Conservation (phyloP, 2,329 filamentous ascomycete genomes). For the Aspergillus flavus region DNA sequence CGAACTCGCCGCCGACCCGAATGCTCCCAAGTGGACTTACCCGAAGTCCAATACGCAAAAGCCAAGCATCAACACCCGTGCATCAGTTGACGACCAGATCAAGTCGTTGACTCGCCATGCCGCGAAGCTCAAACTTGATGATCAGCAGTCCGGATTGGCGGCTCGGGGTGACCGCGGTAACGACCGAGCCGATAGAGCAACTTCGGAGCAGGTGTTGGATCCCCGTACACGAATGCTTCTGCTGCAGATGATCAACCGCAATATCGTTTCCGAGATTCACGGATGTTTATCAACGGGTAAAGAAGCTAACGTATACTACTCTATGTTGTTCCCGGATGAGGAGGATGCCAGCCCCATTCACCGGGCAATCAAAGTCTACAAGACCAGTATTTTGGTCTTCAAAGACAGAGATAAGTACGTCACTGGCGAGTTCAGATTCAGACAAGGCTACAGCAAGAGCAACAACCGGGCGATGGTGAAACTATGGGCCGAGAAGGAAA, state of each 20-base stretch:
- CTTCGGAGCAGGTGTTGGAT: conserved; percentile 91
- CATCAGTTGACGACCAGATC: conserved; percentile 84
- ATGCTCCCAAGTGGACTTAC: conserved; percentile 57
- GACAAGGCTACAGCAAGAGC: conserved; percentile 87
- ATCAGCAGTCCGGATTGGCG: conserved; percentile 55
- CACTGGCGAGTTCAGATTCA: conserved; percentile 89
- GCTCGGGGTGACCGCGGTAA: conserved; percentile 49
- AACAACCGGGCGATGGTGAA: conserved; percentile 98
- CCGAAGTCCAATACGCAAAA: conserved; percentile 78
- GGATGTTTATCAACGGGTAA: conserved; percentile 96
- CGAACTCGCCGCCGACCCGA: conserved; percentile 51
- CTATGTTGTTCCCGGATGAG: conserved; percentile 62
- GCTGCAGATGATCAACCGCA: conserved; percentile 92
- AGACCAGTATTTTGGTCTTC: conserved; percentile 96
- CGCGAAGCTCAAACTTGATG: conserved; percentile 78
- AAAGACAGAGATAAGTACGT: conserved; percentile 98
- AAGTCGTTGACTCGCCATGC: conserved; percentile 83
- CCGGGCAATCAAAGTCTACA: conserved; percentile 97
- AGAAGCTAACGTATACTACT: conserved; percentile 97
- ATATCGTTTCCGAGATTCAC: conserved; percentile 86
- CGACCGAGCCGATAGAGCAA: conserved; percentile 91
- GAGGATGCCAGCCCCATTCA: conserved; percentile 61
- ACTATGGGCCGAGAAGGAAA: conserved; percentile 98
- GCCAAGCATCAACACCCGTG: conserved; percentile 75
- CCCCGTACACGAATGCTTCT: conserved; percentile 93